phyloP scores from a whole-genome alignment of 228 moss, liverwort and hornwort genomes.

The Sphagnum magellanicum region DNA sequence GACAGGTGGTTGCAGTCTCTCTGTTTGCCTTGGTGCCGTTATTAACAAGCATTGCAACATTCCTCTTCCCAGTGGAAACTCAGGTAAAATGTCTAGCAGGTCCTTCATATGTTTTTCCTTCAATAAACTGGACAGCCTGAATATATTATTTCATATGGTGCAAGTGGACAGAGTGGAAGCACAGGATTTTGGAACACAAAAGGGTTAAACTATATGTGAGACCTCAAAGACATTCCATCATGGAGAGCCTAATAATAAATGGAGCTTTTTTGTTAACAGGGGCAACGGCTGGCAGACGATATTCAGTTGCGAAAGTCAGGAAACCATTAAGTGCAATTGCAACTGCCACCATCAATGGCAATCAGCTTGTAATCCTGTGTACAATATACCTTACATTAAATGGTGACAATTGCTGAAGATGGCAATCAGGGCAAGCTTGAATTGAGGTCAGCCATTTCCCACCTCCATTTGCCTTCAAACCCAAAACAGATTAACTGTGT shows the following conservation, averaged over 20 bases:
- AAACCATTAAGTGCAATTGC: no score
- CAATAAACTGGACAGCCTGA: not conserved
- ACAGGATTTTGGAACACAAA: no score
- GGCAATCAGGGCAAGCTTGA: no score
- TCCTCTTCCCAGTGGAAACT: constrained; percentile 59
- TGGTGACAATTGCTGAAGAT: no score
- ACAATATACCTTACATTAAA: no score
- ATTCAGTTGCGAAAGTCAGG: constrained; percentile 1
- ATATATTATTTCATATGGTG: not conserved
- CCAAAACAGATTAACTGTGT: no score
- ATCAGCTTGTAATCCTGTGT: no score
- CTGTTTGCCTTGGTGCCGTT: constrained; percentile 63
- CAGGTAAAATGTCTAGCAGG: constrained; percentile 26
- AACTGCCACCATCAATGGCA: no score
- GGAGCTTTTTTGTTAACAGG: not conserved
- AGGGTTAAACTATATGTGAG: not conserved
- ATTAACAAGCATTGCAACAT: constrained; percentile 47
- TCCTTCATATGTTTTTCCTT: not conserved
- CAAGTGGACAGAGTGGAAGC: not conserved
- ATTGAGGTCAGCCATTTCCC: no score
- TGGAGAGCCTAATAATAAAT: not conserved
- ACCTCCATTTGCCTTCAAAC: no score
- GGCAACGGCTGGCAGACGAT: constrained; percentile 8
- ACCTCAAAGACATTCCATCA: not conserved
- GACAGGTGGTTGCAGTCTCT: constrained; percentile 60